Evolutionary conservation across 2,329 filamentous ascomycete species (phyloP).

Genomic region (Tetracladium maxilliforme): DNA sequence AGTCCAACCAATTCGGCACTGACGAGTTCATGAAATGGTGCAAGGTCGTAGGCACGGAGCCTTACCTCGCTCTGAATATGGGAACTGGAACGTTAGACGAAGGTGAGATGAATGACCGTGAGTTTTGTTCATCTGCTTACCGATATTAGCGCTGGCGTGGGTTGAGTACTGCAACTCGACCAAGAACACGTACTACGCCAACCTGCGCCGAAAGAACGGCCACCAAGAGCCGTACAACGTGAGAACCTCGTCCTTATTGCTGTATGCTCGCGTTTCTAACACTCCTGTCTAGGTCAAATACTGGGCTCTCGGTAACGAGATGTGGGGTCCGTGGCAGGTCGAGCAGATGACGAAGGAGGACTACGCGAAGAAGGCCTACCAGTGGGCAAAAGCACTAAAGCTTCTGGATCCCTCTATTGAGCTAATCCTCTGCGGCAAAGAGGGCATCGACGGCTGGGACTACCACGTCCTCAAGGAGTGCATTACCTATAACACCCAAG

Average conservation of each 20-base stretch:
- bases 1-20: constrained; percentile 69
- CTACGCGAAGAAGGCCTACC: constrained; percentile 53
- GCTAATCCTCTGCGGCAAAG: constrained; percentile 63
- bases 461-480: constrained; percentile 58
- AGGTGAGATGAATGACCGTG: no score
- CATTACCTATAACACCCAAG: constrained; percentile 21
- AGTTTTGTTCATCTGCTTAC: no score
- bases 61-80: constrained; percentile 47
- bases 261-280: no score
- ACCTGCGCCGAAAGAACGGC: constrained; percentile 62
- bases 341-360: constrained; percentile 54
- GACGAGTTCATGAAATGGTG: constrained; percentile 78
- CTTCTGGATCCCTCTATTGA: constrained; percentile 54
- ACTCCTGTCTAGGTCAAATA: no score
- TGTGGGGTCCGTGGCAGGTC: constrained; percentile 54
- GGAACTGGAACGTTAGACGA: constrained; percentile 34
- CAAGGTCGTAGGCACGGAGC: constrained; percentile 40
- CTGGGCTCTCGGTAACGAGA: constrained; percentile 72
- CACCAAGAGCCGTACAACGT: constrained; percentile 62
- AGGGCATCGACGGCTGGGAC: constrained; percentile 57
- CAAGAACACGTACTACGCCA: constrained; percentile 66
- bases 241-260: no score
- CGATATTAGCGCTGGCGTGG: constrained; percentile 62
- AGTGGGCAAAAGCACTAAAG: constrained; percentile 57
- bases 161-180: constrained; percentile 76